Evolutionary conservation across 148 eudicot species (phyloP).

Genomic region (Salicornia ramosissima): DNA sequence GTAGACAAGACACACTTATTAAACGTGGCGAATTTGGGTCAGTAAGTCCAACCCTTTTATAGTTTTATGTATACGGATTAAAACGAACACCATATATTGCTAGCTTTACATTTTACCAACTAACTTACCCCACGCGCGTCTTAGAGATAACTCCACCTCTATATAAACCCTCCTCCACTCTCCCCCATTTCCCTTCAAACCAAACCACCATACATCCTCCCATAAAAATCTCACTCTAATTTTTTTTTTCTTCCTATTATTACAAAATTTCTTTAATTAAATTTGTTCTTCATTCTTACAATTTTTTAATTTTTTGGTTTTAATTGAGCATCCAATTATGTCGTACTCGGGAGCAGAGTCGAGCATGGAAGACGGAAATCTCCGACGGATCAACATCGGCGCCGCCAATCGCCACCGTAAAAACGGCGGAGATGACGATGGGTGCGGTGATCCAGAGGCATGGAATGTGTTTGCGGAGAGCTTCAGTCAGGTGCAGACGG

Average conservation of each 20-base stretch:
- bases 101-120: background rate
- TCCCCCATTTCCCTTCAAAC: background rate
- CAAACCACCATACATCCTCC: background rate
- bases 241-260: too few relatives aligned
- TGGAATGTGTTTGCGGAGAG: constrained; percentile 48
- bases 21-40: too few relatives aligned
- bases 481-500: constrained; percentile 51
- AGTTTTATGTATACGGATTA: too few relatives aligned
- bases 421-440: constrained; percentile 15
- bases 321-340: background rate
- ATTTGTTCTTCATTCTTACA: background rate
- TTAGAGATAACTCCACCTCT: too few relatives aligned
- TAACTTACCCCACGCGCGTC: constrained; percentile 21
- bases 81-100: too few relatives aligned
- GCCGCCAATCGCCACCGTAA: constrained; percentile 22
- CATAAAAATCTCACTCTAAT: too few relatives aligned
- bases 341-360: constrained; percentile 28
- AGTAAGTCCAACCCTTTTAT: too few relatives aligned
- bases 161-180: constrained; percentile 14
- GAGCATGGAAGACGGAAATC: constrained; percentile 22
- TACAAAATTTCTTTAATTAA: too few relatives aligned
- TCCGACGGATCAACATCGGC: constrained; percentile 1
- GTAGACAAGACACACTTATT: too few relatives aligned
- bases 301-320: background rate
- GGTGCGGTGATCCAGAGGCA: constrained; percentile 38